Evolutionary conservation across 2,329 filamentous ascomycete genomes (phyloP).

Genomic region (Colletotrichum sp.): DNA sequence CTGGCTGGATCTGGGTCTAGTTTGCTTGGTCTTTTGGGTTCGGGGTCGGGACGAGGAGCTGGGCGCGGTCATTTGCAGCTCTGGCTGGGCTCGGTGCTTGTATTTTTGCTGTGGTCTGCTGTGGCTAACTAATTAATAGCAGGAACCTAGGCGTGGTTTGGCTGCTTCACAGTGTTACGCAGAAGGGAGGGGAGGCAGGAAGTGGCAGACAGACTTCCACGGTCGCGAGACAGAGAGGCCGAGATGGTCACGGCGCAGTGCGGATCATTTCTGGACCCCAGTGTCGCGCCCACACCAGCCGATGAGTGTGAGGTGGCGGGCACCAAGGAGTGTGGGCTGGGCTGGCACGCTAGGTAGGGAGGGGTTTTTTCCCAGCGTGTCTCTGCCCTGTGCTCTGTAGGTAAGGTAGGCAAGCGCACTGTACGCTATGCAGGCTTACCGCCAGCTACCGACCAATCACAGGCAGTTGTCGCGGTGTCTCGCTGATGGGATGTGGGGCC

Average conservation of each 20-base stretch:
- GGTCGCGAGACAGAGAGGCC: neutral
- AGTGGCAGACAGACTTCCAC: neutral
- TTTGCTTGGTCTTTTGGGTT: neutral
- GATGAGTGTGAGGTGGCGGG: neutral
- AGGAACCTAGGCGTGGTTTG: neutral
- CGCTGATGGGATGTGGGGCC: constrained; percentile 16
- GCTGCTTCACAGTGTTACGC: no score
- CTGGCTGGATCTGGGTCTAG: neutral
- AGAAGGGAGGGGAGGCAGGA: neutral
- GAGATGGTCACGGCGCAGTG: constrained; percentile 8
- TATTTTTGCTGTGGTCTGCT: neutral
- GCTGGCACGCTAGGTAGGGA: neutral
- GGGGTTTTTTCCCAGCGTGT: neutral
- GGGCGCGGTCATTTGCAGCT: constrained; percentile 12
- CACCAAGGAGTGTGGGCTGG: neutral
- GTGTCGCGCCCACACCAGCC: constrained; percentile 2
- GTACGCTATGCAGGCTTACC: neutral
- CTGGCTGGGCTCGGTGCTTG: constrained; percentile 2
- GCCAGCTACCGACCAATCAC: neutral
- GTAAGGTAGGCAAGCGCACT: neutral
- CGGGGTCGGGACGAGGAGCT: constrained; percentile 1
- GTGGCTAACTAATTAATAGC: neutral
- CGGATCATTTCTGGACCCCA: constrained; percentile 14
- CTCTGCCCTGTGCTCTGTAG: neutral
- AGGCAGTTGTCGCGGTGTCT: neutral